Base-by-base conservation (phyloP, 2,329 filamentous ascomycete genomes). In the Nakataea oryzae region DNA sequence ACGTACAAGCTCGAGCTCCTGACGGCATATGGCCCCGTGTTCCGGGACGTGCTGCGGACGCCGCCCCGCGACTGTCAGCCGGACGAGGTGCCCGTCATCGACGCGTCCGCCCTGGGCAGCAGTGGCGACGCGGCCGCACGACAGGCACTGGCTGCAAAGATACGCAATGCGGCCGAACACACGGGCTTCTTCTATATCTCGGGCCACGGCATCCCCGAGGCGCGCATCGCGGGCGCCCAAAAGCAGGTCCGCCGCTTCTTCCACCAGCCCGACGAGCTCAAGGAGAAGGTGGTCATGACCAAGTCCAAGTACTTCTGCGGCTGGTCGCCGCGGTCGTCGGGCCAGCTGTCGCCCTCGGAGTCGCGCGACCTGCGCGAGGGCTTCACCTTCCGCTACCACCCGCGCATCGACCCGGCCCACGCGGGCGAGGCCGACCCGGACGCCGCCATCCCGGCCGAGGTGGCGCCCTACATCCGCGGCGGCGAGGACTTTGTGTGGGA, bases 21-120 rank as follows among this genome's bases (percentile, higher is more conserved):
- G 28, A 65, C 75, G 14, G 73, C 70, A 56, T 71, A 72, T 60
- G 76, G 76, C 2, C 71, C 73, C 26, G 69, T 76, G 32, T 74
- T 70, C 50, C 71, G 74, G 24, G 70, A 70, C 6, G 67, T 78
- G 26, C 71, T 74, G 13, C 63, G 64, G 11, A 72, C 70, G 1
- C 73, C 75, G 0, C 70, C 73, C 5, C 74, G 76, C 30, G 71
- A 75, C 59, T 75, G 75, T 3, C 66, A 67, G 1, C 64, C 70
- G 0, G 71, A 71, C 11, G 79, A 85, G 68, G 81, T 85, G 14
- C 82, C 82, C 3, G 68, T 85, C 55, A 81, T 85, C 60, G 80
- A 85, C 66, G 69, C 84, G 8, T 73, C 74, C 0, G 67, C 70
- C 14, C 65, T 72, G 61, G 74, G 75, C 62, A 75, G 79, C 61